These are phyloP conservation scores for Xylariaceae sp. DNA, from an alignment of 2,329 filamentous ascomycete species.

Conservation along the genomic window DNA sequence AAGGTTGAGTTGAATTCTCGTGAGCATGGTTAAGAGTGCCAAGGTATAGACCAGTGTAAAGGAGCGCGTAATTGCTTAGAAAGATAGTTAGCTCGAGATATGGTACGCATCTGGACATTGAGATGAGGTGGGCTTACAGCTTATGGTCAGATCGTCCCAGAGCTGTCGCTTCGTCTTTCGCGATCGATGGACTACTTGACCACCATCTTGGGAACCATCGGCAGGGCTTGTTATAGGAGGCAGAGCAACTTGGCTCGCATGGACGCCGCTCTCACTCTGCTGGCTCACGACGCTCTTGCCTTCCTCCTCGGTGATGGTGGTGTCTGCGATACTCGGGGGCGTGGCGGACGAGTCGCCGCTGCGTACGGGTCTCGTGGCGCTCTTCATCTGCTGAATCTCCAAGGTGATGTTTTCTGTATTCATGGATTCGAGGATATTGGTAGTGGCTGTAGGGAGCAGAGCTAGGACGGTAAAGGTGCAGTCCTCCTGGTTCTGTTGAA, in stretches of 20 bases:
- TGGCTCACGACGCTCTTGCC: slow-evolving; percentile 71
- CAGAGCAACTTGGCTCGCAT: slow-evolving; percentile 72
- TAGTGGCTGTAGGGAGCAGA: slow-evolving; percentile 84
- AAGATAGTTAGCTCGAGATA: slow-evolving; percentile 6
- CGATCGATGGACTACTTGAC: slow-evolving; percentile 46
- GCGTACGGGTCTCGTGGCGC: slow-evolving; percentile 60
- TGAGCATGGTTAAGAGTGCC: slow-evolving; percentile 84
- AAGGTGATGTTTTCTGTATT: slow-evolving; percentile 91
- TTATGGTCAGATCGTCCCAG: slow-evolving; percentile 97
- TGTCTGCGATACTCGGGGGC: slow-evolving; percentile 60
- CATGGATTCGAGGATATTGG: slow-evolving; percentile 82
- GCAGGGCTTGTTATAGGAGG: slow-evolving; percentile 47
- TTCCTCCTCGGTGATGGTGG: slow-evolving; percentile 81
- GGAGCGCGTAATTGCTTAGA: slow-evolving; percentile 77
- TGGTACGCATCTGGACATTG: not conserved
- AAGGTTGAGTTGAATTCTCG: slow-evolving; percentile 93
- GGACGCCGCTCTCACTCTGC: slow-evolving; percentile 78
- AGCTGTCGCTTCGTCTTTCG: slow-evolving; percentile 85
- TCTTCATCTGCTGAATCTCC: slow-evolving; percentile 92
- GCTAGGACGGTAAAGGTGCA: slow-evolving; percentile 98
- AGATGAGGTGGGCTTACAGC: slow-evolving; percentile 58
- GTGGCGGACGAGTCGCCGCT: slow-evolving; percentile 48
- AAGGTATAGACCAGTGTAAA: slow-evolving; percentile 93
- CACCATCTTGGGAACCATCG: slow-evolving; percentile 42
- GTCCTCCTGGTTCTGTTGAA: slow-evolving; percentile 98